phyloP scores from a whole-genome alignment of 352 stramenopile genomes.

The Thalassiosira sp. region DNA sequence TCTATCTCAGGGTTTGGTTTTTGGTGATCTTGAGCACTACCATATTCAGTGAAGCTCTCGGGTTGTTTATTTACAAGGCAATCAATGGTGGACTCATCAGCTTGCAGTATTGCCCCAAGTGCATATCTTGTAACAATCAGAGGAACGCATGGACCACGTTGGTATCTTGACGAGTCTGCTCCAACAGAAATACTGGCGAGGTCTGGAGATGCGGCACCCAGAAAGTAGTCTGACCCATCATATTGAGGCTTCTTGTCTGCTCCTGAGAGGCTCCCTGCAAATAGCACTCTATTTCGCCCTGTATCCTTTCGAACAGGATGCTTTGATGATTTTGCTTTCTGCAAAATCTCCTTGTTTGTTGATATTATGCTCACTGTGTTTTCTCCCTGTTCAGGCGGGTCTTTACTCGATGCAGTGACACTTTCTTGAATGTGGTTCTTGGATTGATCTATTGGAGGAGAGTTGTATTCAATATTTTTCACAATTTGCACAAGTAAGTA shows the following conservation, averaged over 20 bases:
- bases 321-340: constrained; percentile 7
- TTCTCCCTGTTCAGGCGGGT: constrained; percentile 19
- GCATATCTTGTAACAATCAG: constrained; percentile 79
- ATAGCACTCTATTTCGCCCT: constrained; percentile 22
- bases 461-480: constrained; percentile 56
- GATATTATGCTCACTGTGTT: constrained; percentile 15
- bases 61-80: constrained; percentile 20
- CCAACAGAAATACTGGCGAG: constrained; percentile 74
- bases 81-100: constrained; percentile 62
- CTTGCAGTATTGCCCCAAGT: constrained; percentile 68
- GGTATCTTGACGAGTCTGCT: constrained; percentile 76
- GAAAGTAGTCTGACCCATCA: constrained; percentile 73
- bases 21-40: constrained; percentile 17
- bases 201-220: constrained; percentile 70
- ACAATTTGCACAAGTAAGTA: constrained; percentile 66
- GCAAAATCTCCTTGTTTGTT: constrained; percentile 36
- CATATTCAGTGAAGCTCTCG: constrained; percentile 9
- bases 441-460: not conserved
- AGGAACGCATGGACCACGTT: constrained; percentile 72
- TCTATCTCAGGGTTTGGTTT: not conserved
- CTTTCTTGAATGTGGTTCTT: constrained; percentile 14
- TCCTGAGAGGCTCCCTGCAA: constrained; percentile 43
- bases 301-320: not conserved
- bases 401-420: not conserved
- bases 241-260: constrained; percentile 57